Conservation (phyloP, 2,329 filamentous ascomycete genomes). For the Cordyceps militaris region DNA sequence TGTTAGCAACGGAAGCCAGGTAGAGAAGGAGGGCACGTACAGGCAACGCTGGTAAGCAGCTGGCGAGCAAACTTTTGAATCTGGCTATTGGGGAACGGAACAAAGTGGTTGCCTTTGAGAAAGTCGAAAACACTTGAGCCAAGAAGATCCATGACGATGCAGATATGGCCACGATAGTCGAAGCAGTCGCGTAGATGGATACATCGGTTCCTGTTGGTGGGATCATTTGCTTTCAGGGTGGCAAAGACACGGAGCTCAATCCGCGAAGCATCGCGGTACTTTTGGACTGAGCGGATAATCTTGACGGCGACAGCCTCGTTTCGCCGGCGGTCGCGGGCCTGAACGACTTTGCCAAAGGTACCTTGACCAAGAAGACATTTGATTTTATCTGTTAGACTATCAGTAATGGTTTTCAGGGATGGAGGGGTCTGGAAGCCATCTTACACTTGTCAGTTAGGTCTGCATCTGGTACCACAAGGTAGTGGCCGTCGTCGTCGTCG, state of each 20-base stretch:
- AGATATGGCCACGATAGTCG: slow-evolving; percentile 95
- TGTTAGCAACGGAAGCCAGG: not conserved
- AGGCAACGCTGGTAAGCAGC: slow-evolving; percentile 95
- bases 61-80: slow-evolving; percentile 96
- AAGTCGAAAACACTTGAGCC: slow-evolving; percentile 99
- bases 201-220: slow-evolving; percentile 87
- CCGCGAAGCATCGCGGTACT: slow-evolving; percentile 91
- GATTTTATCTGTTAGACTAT: slow-evolving; percentile 62
- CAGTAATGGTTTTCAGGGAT: not conserved
- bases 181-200: slow-evolving; percentile 96
- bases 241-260: slow-evolving; percentile 92
- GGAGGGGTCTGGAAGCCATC: slow-evolving; percentile 23
- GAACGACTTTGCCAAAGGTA: slow-evolving; percentile 96
- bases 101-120: slow-evolving; percentile 88
- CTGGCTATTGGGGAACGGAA: slow-evolving; percentile 96
- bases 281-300: slow-evolving; percentile 96
- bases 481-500: slow-evolving; percentile 95
- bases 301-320: slow-evolving; percentile 86
- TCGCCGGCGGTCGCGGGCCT: slow-evolving; percentile 73
- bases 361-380: slow-evolving; percentile 87
- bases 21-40: slow-evolving; percentile 47
- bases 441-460: slow-evolving; percentile 84
- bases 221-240: slow-evolving; percentile 86
- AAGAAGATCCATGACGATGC: slow-evolving; percentile 68
- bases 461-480: slow-evolving; percentile 83